Evolutionary conservation across 192 early-diverging fungal species (phyloP), one percentile per base, ranked within the genome.

Genomic region (Cladochytrium replicatum): DNA sequence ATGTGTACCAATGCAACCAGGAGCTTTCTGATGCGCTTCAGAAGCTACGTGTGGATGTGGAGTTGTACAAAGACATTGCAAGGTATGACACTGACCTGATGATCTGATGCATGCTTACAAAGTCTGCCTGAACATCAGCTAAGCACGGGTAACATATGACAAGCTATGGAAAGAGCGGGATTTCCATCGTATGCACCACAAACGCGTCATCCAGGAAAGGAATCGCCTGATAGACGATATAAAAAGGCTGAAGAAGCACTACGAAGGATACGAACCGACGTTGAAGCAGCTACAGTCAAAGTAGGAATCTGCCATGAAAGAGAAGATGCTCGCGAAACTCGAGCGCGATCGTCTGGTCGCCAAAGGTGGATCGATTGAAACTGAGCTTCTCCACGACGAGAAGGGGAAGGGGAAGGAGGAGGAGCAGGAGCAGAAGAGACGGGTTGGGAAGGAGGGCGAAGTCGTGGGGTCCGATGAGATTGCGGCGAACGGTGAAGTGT

Each of bases 171-270:
- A 78, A 54, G 72, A 75, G 50, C 58, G 72, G 24, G 70, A 78
- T 52, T 75, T 75, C 45, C 72, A 76, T 50, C 49, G 73, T 5
- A 76, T 78, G 76, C 76, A 78, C 58, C 73, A 78, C 58, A 69
- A 72, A 41, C 61, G 76, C 22, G 72, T 76, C 19, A 68, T 74
- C 21, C 76, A 78, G 46, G 76, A 78, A 43, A 78, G 75, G 41
- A 51, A 62, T 29, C 50, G 60, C 4, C 47, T 76, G 30, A 59
- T 71, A 19, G 46, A 37, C 13, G 75, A 78, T 48, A 72, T 75
- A 49, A 78, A 72, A 47, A 56, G 69, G 27, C 57, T 78, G n/a
- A 72, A 74, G 42, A 74, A 67, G 46, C 69, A 75, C 38, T 69
- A 69, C 47, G 71, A 74, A 44, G 28, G 48, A 5, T 72, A 64